Conservation (phyloP, 176 grass and related monocot species). For the Themeda triandra region DNA sequence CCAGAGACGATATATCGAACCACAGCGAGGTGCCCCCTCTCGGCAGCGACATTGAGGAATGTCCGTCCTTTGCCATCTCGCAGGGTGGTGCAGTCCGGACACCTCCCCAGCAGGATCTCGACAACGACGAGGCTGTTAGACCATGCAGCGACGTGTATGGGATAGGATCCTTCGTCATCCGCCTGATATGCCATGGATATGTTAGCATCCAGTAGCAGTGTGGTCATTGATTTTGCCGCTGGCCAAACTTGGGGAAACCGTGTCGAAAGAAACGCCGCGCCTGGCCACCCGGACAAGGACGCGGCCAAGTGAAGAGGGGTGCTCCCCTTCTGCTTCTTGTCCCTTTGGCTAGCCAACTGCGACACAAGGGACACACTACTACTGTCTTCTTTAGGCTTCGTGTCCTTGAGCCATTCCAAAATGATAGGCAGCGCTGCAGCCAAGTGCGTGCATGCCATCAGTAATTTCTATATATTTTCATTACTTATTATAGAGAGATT, state of each 20-base stretch:
- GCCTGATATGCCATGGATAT: not conserved
- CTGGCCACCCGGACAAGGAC: not conserved
- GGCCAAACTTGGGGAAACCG: not conserved
- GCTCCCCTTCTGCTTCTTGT: not conserved
- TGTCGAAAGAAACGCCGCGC: too few species aligned
- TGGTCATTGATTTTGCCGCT: rapidly evolving
- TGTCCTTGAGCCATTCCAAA: too few species aligned
- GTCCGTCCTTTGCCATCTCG: constrained; percentile 14
- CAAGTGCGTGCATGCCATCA: too few species aligned
- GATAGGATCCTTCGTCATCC: not conserved
- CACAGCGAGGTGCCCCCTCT: not conserved
- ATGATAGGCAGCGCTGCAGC: too few species aligned
- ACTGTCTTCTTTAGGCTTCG: too few species aligned
- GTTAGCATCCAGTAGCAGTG: not conserved
- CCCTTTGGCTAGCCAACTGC: not conserved
- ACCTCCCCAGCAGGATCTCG: not conserved
- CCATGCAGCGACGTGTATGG: not conserved
- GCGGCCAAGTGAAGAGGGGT: constrained; percentile 7
- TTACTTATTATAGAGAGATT: too few species aligned
- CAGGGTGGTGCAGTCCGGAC: constrained; percentile 11
- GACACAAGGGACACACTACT: not conserved
- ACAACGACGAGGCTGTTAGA: not conserved
- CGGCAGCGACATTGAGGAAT: constrained; percentile 17
- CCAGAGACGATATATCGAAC: too few species aligned
- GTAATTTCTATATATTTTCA: too few species aligned